Conservation (phyloP, 805 yeast genomes). For the Myxozyma nipponensis region DNA sequence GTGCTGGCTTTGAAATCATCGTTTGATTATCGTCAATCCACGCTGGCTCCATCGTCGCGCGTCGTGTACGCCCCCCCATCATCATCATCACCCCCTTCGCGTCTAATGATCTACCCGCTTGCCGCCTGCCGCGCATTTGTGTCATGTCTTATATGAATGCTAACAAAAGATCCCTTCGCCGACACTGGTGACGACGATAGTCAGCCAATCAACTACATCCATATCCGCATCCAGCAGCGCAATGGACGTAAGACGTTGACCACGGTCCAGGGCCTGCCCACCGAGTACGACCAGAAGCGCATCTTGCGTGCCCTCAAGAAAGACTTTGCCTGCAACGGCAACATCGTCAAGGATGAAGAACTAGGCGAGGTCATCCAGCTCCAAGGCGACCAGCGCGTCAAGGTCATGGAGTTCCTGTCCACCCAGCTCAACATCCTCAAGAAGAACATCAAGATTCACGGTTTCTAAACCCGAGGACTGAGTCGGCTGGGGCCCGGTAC, state of each 20-base stretch:
- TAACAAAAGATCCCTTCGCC: conserved; percentile 81
- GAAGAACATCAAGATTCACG: conserved; percentile 97
- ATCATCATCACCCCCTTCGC: too few relatives aligned
- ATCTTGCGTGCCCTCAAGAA: conserved; percentile 91
- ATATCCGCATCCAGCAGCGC: conserved; percentile 95
- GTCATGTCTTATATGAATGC: not conserved
- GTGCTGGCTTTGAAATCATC: too few relatives aligned
- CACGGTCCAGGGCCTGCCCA: conserved; percentile 96
- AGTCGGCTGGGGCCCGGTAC: too few relatives aligned
- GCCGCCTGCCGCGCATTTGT: too few relatives aligned
- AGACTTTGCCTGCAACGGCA: conserved; percentile 98
- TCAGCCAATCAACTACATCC: conserved; percentile 92
- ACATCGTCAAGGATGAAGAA: conserved; percentile 93
- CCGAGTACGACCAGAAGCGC: conserved; percentile 90
- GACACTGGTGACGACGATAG: conserved; percentile 99
- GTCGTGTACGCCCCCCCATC: too few relatives aligned
- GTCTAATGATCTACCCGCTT: too few relatives aligned
- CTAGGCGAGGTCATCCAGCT: conserved; percentile 95
- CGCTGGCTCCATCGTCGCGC: too few relatives aligned
- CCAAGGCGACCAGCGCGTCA: conserved; percentile 98
- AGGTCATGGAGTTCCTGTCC: conserved; percentile 88
- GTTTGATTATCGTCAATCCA: too few relatives aligned
- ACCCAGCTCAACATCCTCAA: conserved; percentile 83
- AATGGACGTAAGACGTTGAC: conserved; percentile 98
- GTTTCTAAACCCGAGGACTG: conserved; percentile 79